Base-by-base conservation (phyloP, 192 early-diverging fungal genomes). In the Thamnidium elegans region DNA sequence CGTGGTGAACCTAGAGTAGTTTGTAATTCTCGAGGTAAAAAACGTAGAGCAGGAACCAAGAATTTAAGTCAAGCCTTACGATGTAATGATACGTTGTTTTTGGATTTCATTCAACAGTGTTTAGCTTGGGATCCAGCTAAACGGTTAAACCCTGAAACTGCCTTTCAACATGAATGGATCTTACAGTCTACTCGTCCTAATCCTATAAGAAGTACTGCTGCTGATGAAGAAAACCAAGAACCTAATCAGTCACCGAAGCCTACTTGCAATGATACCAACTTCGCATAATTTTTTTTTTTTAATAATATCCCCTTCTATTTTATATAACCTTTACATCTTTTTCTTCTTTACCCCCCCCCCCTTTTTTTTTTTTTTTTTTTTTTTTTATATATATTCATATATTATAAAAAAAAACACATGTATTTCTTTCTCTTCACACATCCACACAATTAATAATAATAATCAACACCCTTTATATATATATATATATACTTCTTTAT, bases 61-160 rank as follows among this genome's bases (percentile, higher is more conserved):
- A 86, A 90, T 21, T 81, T 99, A 65, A 81, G 79, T 7, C 80
- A 85, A 43, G 85, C 87, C 54, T 77, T 94, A 30, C 86, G 86
- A 39, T 87, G 90, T 53, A 77, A 77, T 52, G 96, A 99, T 67
- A 76, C 78, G 51, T 64, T 79, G 19, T 94, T 99, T 64, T 63
- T 96, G 7, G 90, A 97, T 62, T 99, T 99, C 80, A 81, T 99
- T 50, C 55, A 80, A 43, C 78, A 78, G 20, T 92, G 94, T 60
- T 73, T 99, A 46, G 82, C 83, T 17, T 99, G 96, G 96, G 91
- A 95, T 68, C 94, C 96, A 14, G 85, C 90, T 52, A 84, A 82
- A 58, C 81, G 96, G 48, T 84, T 97, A 78, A 91, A 82, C 17
- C 93, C 96, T 32, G 80, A 81, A 13, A 89, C 94, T 53, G 96